phyloP scores from a whole-genome alignment of 192 early-diverging fungal species.

The Coemansia interrupta region DNA sequence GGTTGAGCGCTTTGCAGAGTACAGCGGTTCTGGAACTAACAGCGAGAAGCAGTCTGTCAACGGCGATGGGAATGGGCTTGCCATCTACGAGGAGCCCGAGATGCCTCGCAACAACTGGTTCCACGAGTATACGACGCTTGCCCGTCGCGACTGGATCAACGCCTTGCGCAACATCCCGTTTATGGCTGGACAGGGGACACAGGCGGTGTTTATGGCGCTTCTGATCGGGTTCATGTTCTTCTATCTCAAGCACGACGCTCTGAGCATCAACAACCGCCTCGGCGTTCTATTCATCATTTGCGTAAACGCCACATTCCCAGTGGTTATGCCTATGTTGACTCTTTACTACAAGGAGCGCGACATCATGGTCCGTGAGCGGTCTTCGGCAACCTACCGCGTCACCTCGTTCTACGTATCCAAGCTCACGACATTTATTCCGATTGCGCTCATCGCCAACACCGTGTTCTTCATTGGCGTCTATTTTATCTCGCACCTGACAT shows the following conservation, averaged over 20 bases:
- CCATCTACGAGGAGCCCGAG: slow-evolving; percentile 11
- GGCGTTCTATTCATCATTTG: slow-evolving; percentile 50
- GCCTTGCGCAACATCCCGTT: slow-evolving; percentile 40
- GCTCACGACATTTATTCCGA: slow-evolving; percentile 52
- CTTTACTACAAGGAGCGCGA: slow-evolving; percentile 50
- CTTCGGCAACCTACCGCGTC: slow-evolving; percentile 61
- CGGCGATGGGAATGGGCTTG: slow-evolving; percentile 1
- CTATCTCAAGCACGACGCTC: slow-evolving; percentile 41
- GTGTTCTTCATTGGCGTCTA: slow-evolving; percentile 48
- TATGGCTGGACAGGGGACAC: slow-evolving; percentile 32
- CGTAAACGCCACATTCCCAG: slow-evolving; percentile 57
- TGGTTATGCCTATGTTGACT: slow-evolving; percentile 56
- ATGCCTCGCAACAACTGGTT: slow-evolving; percentile 54
- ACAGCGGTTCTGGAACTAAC: not conserved
- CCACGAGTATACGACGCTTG: slow-evolving; percentile 52
- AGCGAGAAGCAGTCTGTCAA: slow-evolving; percentile 7
- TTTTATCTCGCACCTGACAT: slow-evolving; percentile 43
- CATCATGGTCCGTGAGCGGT: slow-evolving; percentile 64
- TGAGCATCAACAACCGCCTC: slow-evolving; percentile 51
- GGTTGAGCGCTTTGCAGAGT: slow-evolving; percentile 30
- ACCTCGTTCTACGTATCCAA: slow-evolving; percentile 63
- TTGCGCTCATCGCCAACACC: slow-evolving; percentile 30
- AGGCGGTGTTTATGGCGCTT: slow-evolving; percentile 47
- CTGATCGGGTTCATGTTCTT: slow-evolving; percentile 61
- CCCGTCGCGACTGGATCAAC: slow-evolving; percentile 53